Evolutionary conservation across 176 grass and related monocot genomes (phyloP), one percentile per base, ranked within the genome.

Genomic region (Rhynchospora breviuscula): DNA sequence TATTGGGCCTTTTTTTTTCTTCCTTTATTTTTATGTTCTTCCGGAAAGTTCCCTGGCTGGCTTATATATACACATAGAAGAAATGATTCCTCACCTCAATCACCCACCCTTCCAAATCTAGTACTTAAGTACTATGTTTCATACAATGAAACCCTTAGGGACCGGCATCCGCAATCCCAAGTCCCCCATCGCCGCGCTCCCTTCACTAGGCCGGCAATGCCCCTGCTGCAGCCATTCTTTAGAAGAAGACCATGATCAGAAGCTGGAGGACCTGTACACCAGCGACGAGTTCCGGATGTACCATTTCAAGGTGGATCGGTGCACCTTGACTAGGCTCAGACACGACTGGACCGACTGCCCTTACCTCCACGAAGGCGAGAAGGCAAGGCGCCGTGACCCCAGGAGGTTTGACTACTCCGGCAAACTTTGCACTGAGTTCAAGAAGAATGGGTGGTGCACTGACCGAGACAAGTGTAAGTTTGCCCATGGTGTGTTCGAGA

Each of bases 341-440:
- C 79, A 81, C 21, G 79, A 81, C 31, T 81, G 79, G 79, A 81
- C 79, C 0, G 79, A 81, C 56, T 81, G 79, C 13, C 79, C 79
- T 0, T 81, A 43, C 6, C 79, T 81, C 60, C 79, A 81, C 19
- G 18, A 57, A 0, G 79, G 79, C 26, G 79, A 81, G 22, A 81
- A 81, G 56, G 79, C 79, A 2, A 8, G 79, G 31, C 79, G 79
- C 17, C 56, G 79, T 12, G 79, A 81, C 60, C 79, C 58, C 8
- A 6, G 31, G 18, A 81, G 22, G 59, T 81, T 62, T 63, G 0
- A 1, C 0, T 81, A 81, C 23, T 64, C 59, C 2, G 63, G 79
- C 10, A 53, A 47, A 7, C 35, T 62, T 0, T 81, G 79, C 8
- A 0, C 59, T 8, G 79, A 81, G 15, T 81, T 81, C 29, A 81